Conservation (phyloP, 2,329 filamentous ascomycete species). For the Nakataea oryzae region DNA sequence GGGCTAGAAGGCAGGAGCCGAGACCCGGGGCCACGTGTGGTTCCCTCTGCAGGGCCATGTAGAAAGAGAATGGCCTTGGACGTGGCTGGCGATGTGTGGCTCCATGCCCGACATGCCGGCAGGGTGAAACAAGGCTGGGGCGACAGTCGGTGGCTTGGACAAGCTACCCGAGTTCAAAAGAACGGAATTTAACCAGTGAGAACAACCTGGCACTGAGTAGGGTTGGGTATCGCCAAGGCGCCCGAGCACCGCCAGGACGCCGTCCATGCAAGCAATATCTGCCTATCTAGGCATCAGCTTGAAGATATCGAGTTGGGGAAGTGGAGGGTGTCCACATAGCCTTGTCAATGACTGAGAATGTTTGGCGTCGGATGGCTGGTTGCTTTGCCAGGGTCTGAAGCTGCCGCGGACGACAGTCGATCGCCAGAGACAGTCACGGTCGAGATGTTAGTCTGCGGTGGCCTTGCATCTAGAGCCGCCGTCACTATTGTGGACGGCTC, state of each 20-base stretch:
- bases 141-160: not conserved
- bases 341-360: too few relatives aligned
- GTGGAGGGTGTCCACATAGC: too few relatives aligned
- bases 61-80: not conserved
- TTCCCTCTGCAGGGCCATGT: not conserved
- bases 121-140: not conserved
- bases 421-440: too few relatives aligned
- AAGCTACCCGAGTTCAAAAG: not conserved
- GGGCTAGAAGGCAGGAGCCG: not conserved
- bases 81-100: not conserved
- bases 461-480: slow-evolving; percentile 6
- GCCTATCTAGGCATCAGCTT: too few relatives aligned
- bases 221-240: too few relatives aligned
- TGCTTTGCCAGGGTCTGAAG: too few relatives aligned
- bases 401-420: too few relatives aligned
- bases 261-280: too few relatives aligned
- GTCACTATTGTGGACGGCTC: slow-evolving; percentile 8
- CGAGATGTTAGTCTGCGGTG: slow-evolving; percentile 7
- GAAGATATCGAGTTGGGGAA: too few relatives aligned
- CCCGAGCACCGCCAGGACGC: not conserved
- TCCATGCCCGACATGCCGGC: not conserved
- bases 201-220: too few relatives aligned
- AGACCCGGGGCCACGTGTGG: not conserved
- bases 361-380: too few relatives aligned
- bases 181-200: too few relatives aligned